These are phyloP conservation scores for Kwoniella dejecticola DNA, from an alignment of 768 basidiomycete genomes.

Conservation along the genomic window DNA sequence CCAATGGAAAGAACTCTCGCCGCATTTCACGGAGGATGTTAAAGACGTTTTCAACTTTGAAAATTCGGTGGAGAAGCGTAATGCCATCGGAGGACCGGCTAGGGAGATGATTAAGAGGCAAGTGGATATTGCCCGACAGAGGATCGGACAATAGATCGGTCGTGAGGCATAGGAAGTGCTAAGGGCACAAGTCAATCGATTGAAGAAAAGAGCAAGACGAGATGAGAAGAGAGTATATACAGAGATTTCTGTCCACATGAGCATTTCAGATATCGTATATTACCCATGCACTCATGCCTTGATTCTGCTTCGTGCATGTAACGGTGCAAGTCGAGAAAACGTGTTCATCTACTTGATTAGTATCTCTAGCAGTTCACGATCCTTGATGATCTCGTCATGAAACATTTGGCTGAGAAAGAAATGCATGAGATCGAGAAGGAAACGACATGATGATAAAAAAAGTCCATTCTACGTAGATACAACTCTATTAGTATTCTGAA, in stretches of 20 bases:
- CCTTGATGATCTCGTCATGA: too few species aligned
- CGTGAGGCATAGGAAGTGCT: not conserved
- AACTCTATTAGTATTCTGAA: not conserved
- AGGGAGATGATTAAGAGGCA: constrained; percentile 80
- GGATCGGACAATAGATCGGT: constrained; percentile 56
- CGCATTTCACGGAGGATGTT: constrained; percentile 80
- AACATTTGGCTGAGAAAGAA: too few species aligned
- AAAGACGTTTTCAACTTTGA: constrained; percentile 89
- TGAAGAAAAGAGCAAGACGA: too few species aligned
- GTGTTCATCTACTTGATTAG: too few species aligned
- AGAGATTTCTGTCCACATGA: too few species aligned
- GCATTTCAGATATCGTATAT: too few species aligned
- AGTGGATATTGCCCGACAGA: constrained; percentile 70
- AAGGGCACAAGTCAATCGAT: too few species aligned
- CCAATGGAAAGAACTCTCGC: constrained; percentile 75
- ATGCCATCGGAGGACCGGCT: constrained; percentile 90
- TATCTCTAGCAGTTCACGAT: too few species aligned
- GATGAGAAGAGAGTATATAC: too few species aligned
- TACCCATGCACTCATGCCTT: too few species aligned
- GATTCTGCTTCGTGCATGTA: too few species aligned
- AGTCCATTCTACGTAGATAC: not conserved
- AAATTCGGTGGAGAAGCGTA: constrained; percentile 85
- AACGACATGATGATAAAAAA: not conserved
- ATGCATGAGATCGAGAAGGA: not conserved
- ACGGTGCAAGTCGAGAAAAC: too few species aligned